Evolutionary conservation across 169 alveolate species (phyloP).

Genomic region (Plasmodium falciparum): DNA sequence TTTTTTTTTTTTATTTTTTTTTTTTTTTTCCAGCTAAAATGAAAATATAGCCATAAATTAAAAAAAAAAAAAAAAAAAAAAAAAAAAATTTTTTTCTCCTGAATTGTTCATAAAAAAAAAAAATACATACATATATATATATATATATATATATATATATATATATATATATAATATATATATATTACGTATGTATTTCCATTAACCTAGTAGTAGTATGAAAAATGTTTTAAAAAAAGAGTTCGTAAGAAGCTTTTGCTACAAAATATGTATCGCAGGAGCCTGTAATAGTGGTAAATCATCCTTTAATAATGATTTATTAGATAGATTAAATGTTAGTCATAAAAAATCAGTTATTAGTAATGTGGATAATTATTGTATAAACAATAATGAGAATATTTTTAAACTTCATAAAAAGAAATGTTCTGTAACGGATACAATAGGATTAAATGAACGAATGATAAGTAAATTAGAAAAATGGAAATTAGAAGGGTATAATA

Average conservation of each 20-base stretch:
- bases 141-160: too few species aligned
- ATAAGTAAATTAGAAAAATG: slow-evolving; percentile 15
- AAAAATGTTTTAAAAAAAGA: neutral
- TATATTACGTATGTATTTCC: neutral
- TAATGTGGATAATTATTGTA: slow-evolving; percentile 27
- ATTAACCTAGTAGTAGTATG: neutral
- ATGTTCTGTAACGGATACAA: slow-evolving; percentile 46
- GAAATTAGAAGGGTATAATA: slow-evolving; percentile 3
- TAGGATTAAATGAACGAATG: slow-evolving; percentile 65
- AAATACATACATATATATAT: too few species aligned
- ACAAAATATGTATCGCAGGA: slow-evolving; percentile 57
- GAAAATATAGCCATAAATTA: too few species aligned
- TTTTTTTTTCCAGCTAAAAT: too few species aligned
- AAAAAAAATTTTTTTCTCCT: too few species aligned
- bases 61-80: too few species aligned
- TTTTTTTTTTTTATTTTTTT: too few species aligned
- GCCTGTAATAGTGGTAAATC: slow-evolving; percentile 69
- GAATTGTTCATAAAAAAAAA: too few species aligned
- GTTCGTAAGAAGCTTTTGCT: neutral
- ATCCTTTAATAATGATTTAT: slow-evolving; percentile 25
- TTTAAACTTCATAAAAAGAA: slow-evolving; percentile 14
- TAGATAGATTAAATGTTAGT: slow-evolving; percentile 20
- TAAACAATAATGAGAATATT: slow-evolving; percentile 25
- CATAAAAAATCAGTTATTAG: slow-evolving; percentile 39
- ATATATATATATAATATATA: too few species aligned